Conservation (phyloP, 106 monocot species). For the Allium sativum region DNA sequence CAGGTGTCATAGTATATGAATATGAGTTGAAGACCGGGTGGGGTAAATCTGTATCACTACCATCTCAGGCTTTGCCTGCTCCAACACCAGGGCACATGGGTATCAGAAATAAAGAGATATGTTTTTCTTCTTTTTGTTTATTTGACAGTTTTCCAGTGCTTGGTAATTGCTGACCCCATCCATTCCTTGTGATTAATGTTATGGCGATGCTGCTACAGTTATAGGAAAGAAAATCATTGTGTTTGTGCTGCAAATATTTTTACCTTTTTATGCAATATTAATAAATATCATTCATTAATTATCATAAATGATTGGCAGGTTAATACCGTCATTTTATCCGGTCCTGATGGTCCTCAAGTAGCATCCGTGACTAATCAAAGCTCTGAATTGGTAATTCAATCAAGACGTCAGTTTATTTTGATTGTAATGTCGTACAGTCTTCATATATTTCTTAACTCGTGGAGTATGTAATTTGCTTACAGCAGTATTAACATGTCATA, state of each 20-base stretch:
- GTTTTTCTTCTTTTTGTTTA: not conserved
- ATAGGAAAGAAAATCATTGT: no score
- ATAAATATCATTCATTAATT: no score
- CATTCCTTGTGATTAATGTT: no score
- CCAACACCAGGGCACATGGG: slow-evolving; percentile 99
- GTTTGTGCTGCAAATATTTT: no score
- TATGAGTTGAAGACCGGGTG: slow-evolving; percentile 99
- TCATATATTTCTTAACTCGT: not conserved
- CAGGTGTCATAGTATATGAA: slow-evolving; percentile 91
- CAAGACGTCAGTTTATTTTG: not conserved
- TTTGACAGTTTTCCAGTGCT: no score
- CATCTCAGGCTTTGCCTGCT: slow-evolving; percentile 92
- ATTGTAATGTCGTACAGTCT: not conserved
- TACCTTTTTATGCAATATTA: no score
- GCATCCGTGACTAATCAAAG: slow-evolving; percentile 64
- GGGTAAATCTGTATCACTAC: slow-evolving; percentile 98
- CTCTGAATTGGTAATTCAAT: slow-evolving; percentile 77
- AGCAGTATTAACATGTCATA: not conserved
- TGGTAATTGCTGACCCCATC: no score
- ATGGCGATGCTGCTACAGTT: no score
- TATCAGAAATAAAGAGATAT: slow-evolving; percentile 91
- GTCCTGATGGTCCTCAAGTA: slow-evolving; percentile 67
- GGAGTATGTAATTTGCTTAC: not conserved
- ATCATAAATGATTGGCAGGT: slow-evolving; percentile 43
- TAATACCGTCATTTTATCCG: slow-evolving; percentile 80